Evolutionary conservation across 2,329 filamentous ascomycete genomes (phyloP), one percentile per base, ranked within the genome.

Genomic region (Ascochyta koolunga): DNA sequence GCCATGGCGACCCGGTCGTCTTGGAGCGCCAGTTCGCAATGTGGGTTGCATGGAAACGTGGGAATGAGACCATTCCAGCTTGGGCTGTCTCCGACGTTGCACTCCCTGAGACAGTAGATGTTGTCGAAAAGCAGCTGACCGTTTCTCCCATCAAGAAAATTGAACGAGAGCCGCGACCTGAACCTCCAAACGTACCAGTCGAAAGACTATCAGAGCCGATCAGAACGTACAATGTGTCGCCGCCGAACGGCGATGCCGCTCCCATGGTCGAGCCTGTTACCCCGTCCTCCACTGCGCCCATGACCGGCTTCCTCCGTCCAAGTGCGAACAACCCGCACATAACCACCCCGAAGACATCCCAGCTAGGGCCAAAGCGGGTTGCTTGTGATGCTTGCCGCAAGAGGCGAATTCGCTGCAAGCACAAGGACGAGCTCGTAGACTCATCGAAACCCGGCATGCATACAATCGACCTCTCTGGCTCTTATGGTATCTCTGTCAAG

Each of bases 11-110:
- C 50, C 84, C 86, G 4, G 70, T 88, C n/a, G 80, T 84, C 25
- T 72, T 83, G 29, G 82, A 85, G 50, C 80, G 82, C 61, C 80
- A 74, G 15, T 88, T 89, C 60, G 86, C 84, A 5, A 77, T 87
- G 51, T 89, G 86, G 86, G 80, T 83, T 52, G 83, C 86, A 3
- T 88, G 86, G 86, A 88, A 89, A 68, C 81, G 83, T 49, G 86
- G 86, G 10, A 86, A 87, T 64, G 84, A 87, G 59, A 76, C 76
- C 51, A 82, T 86, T 41, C 84, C 85, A 25, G 77, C 81, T 38
- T 89, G 86, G 86, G 85, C 85, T 35, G 78, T 83, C 50, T 82
- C 82, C 2, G 83, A 86, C 60, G 79, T 79, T 39, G 77, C 80
- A 15, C 76, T 84, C 38, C 79, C 80, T 39, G 82, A 74, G 45